Conservation (phyloP, 495 filamentous ascomycete species). For the Aspergillus conjunctus region DNA sequence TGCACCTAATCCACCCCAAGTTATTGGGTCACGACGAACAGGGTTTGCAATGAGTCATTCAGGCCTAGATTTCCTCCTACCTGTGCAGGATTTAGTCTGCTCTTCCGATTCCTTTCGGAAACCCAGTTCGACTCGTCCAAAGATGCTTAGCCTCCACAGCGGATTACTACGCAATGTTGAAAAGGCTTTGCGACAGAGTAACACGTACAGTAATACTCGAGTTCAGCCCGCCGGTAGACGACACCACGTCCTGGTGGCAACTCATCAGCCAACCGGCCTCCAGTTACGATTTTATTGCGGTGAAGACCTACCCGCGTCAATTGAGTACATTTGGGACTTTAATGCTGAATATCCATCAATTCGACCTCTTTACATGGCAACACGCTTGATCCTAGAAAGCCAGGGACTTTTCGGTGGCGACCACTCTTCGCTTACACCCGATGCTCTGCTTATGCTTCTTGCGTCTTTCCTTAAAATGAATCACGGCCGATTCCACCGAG, state of each 20-base stretch:
- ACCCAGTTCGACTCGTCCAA: constrained; percentile 37
- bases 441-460: constrained; percentile 58
- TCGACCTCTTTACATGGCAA: constrained; percentile 48
- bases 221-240: constrained; percentile 12
- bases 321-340: constrained; percentile 49
- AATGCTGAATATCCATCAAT: constrained; percentile 52
- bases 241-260: constrained; percentile 29
- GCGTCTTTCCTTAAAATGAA: constrained; percentile 53
- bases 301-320: constrained; percentile 34
- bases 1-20: constrained; percentile 34
- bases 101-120: constrained; percentile 27
- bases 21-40: constrained; percentile 56
- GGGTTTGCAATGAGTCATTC: constrained; percentile 55
- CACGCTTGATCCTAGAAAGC: constrained; percentile 52
- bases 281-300: constrained; percentile 48
- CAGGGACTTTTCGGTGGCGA: constrained; percentile 48
- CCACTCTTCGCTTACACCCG: constrained; percentile 48
- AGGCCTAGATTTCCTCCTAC: constrained; percentile 50
- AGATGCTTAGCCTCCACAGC: constrained; percentile 28
- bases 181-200: constrained; percentile 21
- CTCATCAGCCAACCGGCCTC: constrained; percentile 51
- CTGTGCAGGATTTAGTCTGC: constrained; percentile 28
- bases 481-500: constrained; percentile 34
- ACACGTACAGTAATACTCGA: constrained; percentile 16
- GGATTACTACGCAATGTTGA: constrained; percentile 29